Percentiles rank a stretch among this genome's conserved stretches.
These are phyloP conservation scores for Cercospora beticola DNA, from an alignment of 2,329 filamentous ascomycete species.

Conservation along the genomic window DNA sequence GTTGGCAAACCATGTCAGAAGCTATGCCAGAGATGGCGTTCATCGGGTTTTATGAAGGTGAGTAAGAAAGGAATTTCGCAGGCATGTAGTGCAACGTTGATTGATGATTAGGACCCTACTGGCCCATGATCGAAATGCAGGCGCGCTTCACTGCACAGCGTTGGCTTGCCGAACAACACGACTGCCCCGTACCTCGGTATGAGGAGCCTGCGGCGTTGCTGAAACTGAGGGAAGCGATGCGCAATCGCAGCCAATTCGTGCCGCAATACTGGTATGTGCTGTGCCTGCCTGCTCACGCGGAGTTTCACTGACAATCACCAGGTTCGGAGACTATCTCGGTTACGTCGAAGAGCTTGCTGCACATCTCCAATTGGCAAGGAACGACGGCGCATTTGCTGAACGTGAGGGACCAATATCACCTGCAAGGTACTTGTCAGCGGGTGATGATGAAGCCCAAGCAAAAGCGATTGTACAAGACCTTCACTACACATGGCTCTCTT, in stretches of 20 bases:
- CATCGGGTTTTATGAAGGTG: conserved; percentile 71
- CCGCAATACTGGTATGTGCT: conserved; percentile 62
- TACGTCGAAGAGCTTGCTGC: conserved; percentile 69
- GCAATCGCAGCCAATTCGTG: conserved; percentile 49
- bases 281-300: background rate
- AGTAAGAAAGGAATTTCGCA: background rate
- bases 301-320: background rate
- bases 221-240: conserved; percentile 49
- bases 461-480: conserved; percentile 50
- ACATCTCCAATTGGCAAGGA: conserved; percentile 55
- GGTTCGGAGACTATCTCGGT: conserved; percentile 75
- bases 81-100: background rate
- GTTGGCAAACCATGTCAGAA: conserved; percentile 44
- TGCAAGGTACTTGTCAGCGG: conserved; percentile 36
- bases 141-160: conserved; percentile 64
- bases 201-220: conserved; percentile 51
- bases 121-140: conserved; percentile 87
- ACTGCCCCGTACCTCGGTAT: conserved; percentile 18
- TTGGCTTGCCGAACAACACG: conserved; percentile 52
- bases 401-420: conserved; percentile 51
- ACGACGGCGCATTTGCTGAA: conserved; percentile 41
- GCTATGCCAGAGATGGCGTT: conserved; percentile 68
- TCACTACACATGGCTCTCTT: conserved; percentile 34
- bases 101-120: conserved; percentile 62
- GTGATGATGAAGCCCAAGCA: conserved; percentile 43